Conservation (phyloP, 768 basidiomycete species). For the Leccinum broughii region DNA sequence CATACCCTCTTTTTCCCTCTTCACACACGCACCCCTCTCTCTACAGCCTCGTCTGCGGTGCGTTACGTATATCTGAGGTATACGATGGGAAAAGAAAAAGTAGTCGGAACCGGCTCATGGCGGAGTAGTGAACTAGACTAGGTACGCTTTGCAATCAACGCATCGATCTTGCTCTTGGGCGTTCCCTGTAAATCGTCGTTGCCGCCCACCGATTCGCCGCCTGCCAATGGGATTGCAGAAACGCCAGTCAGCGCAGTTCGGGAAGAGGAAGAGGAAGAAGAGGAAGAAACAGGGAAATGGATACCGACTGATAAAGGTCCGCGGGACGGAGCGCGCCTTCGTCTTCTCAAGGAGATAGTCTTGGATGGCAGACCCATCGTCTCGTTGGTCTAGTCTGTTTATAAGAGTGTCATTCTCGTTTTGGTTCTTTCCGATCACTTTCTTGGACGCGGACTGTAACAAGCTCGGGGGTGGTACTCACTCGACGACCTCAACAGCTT, state of each 20-base stretch:
- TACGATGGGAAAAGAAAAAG: not conserved
- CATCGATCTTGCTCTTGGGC: conserved; percentile 2
- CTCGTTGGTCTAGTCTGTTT: conserved; percentile 51
- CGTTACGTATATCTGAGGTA: not conserved
- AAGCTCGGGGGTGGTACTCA: conserved; percentile 30
- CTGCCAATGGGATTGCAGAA: conserved; percentile 5
- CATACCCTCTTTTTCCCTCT: no score
- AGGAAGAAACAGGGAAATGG: not conserved
- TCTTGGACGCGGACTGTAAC: no score
- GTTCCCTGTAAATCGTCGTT: conserved; percentile 19
- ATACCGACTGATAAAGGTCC: conserved; percentile 67
- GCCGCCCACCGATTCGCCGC: conserved; percentile 21
- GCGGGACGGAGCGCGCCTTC: conserved; percentile 71
- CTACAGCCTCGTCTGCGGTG: not conserved
- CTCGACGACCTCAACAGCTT: conserved; percentile 47
- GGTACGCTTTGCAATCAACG: conserved; percentile 11
- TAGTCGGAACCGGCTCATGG: no score
- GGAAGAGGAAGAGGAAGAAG: no score
- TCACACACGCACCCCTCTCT: not conserved
- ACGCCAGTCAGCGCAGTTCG: not conserved
- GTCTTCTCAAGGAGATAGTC: conserved; percentile 63
- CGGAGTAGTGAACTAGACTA: not conserved
- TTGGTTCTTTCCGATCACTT: not conserved
- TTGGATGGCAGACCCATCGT: conserved; percentile 66
- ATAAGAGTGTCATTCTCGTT: not conserved